These are phyloP conservation scores for Aureobasidium sp. DNA, from an alignment of 2,329 filamentous ascomycete genomes.

Conservation along the genomic window DNA sequence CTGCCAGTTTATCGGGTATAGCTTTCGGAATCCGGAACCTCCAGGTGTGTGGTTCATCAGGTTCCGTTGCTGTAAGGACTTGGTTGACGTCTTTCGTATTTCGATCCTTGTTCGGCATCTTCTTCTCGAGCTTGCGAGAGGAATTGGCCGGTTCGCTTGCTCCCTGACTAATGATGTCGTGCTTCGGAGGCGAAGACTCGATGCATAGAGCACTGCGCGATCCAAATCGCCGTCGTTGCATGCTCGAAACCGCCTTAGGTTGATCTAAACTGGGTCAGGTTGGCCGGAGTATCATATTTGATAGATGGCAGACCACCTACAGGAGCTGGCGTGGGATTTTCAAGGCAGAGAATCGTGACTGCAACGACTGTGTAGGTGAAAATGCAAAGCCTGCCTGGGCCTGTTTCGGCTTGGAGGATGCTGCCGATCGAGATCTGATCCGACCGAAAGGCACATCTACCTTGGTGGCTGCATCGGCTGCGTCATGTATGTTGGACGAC, in stretches of 20 bases:
- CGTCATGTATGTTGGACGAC: not conserved
- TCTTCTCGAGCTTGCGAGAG: not conserved
- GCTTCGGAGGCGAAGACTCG: not conserved
- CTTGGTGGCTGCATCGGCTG: conserved; percentile 28
- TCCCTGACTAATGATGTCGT: not conserved
- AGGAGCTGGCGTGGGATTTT: not conserved
- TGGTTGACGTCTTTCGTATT: not conserved
- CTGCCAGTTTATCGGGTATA: not conserved
- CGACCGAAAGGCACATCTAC: conserved; percentile 38
- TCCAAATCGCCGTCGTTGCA: not conserved
- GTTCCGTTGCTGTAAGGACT: not conserved
- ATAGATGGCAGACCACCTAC: not conserved
- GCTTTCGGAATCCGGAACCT: not conserved
- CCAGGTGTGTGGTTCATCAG: not conserved
- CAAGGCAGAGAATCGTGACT: not conserved
- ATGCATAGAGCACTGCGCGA: not conserved
- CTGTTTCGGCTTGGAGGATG: not conserved
- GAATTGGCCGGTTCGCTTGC: not conserved
- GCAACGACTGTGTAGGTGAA: not conserved
- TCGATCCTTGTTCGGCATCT: not conserved
- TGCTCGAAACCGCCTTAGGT: not conserved
- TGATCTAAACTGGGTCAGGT: not conserved
- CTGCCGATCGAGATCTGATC: not conserved
- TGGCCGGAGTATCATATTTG: not conserved
- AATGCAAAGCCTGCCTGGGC: not conserved